A percentile compares a stretch with the other conserved stretches of the same genome.
Conservation (phyloP, 2,329 filamentous ascomycete genomes). For the Neopestalotiopsis sp. region DNA sequence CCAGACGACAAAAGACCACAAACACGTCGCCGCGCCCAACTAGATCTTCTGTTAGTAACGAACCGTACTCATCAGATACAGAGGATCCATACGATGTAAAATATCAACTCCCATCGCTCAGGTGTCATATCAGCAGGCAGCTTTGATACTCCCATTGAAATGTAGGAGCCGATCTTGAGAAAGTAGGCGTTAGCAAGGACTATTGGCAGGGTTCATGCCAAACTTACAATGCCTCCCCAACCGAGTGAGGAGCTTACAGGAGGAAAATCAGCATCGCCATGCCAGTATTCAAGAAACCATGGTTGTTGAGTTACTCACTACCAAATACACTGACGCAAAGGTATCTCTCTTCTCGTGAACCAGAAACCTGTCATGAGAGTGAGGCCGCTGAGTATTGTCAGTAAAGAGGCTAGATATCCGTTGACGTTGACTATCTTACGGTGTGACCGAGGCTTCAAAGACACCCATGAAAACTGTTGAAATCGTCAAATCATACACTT, state of each 20-base stretch:
- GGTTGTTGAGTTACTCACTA: slow-evolving; percentile 21
- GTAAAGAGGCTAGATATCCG: too few relatives aligned
- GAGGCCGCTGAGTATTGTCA: slow-evolving; percentile 7
- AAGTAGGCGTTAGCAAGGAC: too few relatives aligned
- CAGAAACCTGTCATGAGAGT: slow-evolving; percentile 43
- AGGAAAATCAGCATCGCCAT: too few relatives aligned
- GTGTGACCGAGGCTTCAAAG: slow-evolving; percentile 35
- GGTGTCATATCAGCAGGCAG: slow-evolving; percentile 30
- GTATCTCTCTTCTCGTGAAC: slow-evolving; percentile 41
- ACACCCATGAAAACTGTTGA: slow-evolving; percentile 31
- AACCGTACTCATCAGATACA: too few relatives aligned
- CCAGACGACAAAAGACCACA: slow-evolving; percentile 30
- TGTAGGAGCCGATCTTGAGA: background rate
- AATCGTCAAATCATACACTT: too few relatives aligned
- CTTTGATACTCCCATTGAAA: slow-evolving; percentile 34
- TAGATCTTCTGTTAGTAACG: too few relatives aligned
- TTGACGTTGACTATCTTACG: slow-evolving; percentile 11
- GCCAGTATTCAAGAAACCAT: too few relatives aligned
- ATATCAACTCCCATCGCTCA: slow-evolving; percentile 34
- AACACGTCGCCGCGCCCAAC: slow-evolving; percentile 31
- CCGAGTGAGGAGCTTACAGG: slow-evolving; percentile 23
- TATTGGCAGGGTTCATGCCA: too few relatives aligned
- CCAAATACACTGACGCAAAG: slow-evolving; percentile 42
- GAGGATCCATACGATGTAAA: slow-evolving; percentile 22
- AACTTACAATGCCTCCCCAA: slow-evolving; percentile 30